Conservation (phyloP, 768 basidiomycete species). For the Lepiota brunneoincarnata region DNA sequence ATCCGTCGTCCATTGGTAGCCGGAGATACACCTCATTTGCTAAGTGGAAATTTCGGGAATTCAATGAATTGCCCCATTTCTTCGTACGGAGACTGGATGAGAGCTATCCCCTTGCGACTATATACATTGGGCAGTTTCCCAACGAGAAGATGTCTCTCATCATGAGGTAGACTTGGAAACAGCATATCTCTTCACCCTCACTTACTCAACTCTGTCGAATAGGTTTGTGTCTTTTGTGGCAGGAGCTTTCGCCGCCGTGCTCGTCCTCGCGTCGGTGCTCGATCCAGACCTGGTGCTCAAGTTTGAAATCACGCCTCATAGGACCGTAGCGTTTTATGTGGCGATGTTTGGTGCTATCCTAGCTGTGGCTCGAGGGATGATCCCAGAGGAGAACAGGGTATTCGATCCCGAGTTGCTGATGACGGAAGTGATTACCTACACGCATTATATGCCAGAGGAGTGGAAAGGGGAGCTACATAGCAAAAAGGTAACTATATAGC, state of each 20-base stretch:
- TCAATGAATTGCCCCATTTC: constrained; percentile 95
- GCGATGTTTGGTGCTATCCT: constrained; percentile 85
- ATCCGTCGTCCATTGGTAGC: constrained; percentile 91
- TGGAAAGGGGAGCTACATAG: constrained; percentile 92
- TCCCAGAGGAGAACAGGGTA: constrained; percentile 89
- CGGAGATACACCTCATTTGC: constrained; percentile 93
- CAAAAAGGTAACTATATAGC: constrained; percentile 55
- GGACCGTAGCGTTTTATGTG: constrained; percentile 93
- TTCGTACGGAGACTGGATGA: constrained; percentile 85
- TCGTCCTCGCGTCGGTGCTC: constrained; percentile 86
- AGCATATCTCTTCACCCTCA: not conserved
- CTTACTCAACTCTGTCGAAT: not conserved
- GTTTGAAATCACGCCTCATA: constrained; percentile 91
- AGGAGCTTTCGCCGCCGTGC: constrained; percentile 94
- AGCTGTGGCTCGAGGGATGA: constrained; percentile 91
- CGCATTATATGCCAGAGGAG: constrained; percentile 93
- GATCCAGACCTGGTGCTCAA: constrained; percentile 93
- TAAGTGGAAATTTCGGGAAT: constrained; percentile 98
- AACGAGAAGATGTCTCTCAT: constrained; percentile 89
- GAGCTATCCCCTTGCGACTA: constrained; percentile 85
- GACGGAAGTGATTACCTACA: constrained; percentile 89
- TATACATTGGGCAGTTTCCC: constrained; percentile 97
- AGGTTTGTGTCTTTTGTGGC: constrained; percentile 97
- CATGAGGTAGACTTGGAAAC: constrained; percentile 66
- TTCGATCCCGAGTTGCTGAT: constrained; percentile 94